Conservation (phyloP, 495 filamentous ascomycete species). For the Penicillium steckii region DNA sequence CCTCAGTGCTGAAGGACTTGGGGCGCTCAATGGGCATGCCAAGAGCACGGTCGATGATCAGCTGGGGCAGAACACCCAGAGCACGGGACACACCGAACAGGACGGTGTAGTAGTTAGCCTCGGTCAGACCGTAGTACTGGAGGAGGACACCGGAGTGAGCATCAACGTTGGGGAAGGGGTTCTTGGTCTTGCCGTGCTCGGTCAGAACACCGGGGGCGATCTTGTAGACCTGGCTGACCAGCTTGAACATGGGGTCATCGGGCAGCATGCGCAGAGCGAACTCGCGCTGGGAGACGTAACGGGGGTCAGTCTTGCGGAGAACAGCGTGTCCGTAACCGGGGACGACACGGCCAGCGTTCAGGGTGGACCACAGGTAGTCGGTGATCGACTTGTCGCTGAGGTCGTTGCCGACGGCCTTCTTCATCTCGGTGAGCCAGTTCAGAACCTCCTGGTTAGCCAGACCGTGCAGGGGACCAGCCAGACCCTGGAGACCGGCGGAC, state of each 20-base stretch:
- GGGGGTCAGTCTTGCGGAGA: slow-evolving; percentile 98
- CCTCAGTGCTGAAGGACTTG: slow-evolving; percentile 96
- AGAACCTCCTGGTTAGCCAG: slow-evolving; percentile 99
- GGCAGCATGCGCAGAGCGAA: slow-evolving; percentile 92
- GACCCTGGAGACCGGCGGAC: slow-evolving; percentile 92
- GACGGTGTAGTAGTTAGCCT: slow-evolving; percentile 99
- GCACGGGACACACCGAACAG: slow-evolving; percentile 98
- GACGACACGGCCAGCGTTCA: slow-evolving; percentile 93
- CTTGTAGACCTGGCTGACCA: slow-evolving; percentile 99
- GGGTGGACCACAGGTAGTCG: slow-evolving; percentile 95
- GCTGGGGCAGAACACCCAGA: slow-evolving; percentile 95
- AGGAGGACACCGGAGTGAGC: slow-evolving; percentile 96
- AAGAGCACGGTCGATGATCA: slow-evolving; percentile 98
- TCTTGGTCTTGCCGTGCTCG: slow-evolving; percentile 99
- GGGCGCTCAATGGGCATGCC: slow-evolving; percentile 70
- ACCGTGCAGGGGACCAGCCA: slow-evolving; percentile 97
- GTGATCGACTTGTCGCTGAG: slow-evolving; percentile 93
- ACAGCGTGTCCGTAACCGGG: slow-evolving; percentile 98
- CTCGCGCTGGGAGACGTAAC: slow-evolving; percentile 94
- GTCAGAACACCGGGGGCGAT: slow-evolving; percentile 96
- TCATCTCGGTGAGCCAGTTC: slow-evolving; percentile 99
- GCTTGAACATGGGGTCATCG: slow-evolving; percentile 98
- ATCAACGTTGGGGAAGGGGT: slow-evolving; percentile 76
- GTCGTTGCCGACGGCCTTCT: slow-evolving; percentile 89
- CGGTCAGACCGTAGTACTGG: slow-evolving; percentile 98